phyloP scores from a whole-genome alignment of 208 protist genomes.

The Leishmania tarentolae region DNA sequence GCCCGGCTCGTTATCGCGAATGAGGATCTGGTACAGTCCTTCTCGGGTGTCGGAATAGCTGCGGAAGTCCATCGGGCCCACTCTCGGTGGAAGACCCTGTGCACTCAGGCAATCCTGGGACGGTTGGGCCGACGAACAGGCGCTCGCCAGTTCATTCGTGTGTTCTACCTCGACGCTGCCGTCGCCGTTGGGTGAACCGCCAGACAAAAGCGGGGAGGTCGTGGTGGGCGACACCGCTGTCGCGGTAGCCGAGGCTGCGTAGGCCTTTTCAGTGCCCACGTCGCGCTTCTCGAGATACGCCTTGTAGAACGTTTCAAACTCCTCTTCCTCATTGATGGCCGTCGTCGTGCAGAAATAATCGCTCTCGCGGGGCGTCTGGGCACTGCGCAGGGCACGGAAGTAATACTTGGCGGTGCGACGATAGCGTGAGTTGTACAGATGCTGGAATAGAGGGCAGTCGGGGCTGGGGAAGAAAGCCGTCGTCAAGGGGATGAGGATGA shows the following conservation, averaged over 20 bases:
- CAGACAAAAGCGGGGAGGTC: constrained; percentile 5
- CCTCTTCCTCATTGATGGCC: constrained; percentile 34
- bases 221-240: neutral
- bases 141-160: no score
- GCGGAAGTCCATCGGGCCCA: constrained; percentile 38
- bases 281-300: constrained; percentile 29
- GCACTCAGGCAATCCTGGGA: constrained; percentile 30
- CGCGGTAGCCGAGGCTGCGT: neutral
- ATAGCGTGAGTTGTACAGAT: constrained; percentile 55
- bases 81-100: constrained; percentile 6
- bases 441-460: constrained; percentile 65
- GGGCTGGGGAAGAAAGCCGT: constrained; percentile 60
- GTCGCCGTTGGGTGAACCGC: neutral
- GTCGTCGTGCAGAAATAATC: constrained; percentile 75
- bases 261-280: neutral
- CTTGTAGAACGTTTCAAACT: constrained; percentile 34
- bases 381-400: constrained; percentile 55
- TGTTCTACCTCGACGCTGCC: neutral
- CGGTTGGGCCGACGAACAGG: constrained; percentile 1
- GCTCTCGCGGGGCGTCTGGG: constrained; percentile 39
- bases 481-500: constrained; percentile 76
- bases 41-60: constrained; percentile 61
- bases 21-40: constrained; percentile 66
- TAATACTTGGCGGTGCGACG: constrained; percentile 85
- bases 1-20: constrained; percentile 65